These are phyloP conservation scores for Trichosporon sp. DNA, from an alignment of 1,284 basidiomycete species.

Conservation along the genomic window DNA sequence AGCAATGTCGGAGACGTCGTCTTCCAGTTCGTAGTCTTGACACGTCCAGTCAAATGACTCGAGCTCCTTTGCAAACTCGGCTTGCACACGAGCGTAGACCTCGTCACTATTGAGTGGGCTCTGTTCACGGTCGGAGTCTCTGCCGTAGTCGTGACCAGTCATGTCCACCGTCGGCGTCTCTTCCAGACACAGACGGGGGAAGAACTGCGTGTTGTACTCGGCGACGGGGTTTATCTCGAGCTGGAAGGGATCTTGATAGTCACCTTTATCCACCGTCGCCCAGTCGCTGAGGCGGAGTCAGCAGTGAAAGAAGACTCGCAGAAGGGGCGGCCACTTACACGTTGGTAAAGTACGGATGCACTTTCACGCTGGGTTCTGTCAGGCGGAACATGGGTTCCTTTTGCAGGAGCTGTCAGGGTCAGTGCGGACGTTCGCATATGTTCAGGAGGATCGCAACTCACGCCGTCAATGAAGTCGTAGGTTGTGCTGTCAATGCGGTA, in stretches of 20 bases:
- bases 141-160: conserved; percentile 32
- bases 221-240: conserved; percentile 88
- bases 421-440: conserved; percentile 8
- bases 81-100: conserved; percentile 32
- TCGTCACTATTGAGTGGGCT: conserved; percentile 38
- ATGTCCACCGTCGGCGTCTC: conserved; percentile 67
- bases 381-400: conserved; percentile 84
- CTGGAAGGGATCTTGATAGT: conserved; percentile 76
- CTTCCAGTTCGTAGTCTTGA: conserved; percentile 6
- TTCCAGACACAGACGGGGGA: conserved; percentile 93
- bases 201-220: conserved; percentile 94
- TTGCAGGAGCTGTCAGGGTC: conserved; percentile 68
- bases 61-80: conserved; percentile 29
- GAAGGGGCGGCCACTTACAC: conserved; percentile 59
- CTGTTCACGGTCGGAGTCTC: conserved; percentile 15
- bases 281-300: conserved; percentile 29
- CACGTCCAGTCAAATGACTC: conserved; percentile 37
- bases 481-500: conserved; percentile 81
- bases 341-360: conserved; percentile 92
- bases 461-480: conserved; percentile 84
- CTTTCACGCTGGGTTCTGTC: conserved; percentile 78
- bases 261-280: conserved; percentile 33
- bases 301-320: background rate
- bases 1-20: conserved; percentile 4
- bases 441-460: conserved; percentile 9